These are phyloP conservation scores for Primulina tabacum DNA, from an alignment of 257 asterid genomes.

Conservation along the genomic window DNA sequence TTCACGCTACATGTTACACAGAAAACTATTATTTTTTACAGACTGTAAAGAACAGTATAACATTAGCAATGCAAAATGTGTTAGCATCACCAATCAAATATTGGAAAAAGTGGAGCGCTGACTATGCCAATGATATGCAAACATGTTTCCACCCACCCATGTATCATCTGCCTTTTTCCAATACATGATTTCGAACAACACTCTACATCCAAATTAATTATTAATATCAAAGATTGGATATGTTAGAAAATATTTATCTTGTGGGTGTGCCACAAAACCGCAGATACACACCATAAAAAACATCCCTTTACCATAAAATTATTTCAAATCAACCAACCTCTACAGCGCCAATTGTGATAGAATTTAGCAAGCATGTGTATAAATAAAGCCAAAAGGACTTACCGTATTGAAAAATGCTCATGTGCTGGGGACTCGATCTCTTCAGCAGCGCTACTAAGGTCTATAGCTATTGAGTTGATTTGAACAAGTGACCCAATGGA, in stretches of 20 bases:
- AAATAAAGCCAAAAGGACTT: conserved; percentile 23
- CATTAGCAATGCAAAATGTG: neutral
- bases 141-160: neutral
- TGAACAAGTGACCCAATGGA: conserved; percentile 43
- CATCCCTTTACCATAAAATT: neutral
- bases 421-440: conserved; percentile 37
- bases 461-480: conserved; percentile 54
- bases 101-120: neutral
- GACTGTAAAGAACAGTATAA: neutral
- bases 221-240: neutral
- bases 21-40: neutral
- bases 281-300: neutral
- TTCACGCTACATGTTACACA: neutral
- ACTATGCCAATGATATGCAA: neutral
- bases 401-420: conserved; percentile 77
- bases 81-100: neutral
- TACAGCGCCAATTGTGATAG: neutral
- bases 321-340: neutral
- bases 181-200: too few relatives aligned
- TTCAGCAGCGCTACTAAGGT: conserved; percentile 37
- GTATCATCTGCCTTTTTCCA: neutral
- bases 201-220: neutral
- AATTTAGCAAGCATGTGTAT: neutral
- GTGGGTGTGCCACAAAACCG: neutral
- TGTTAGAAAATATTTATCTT: neutral